Evolutionary conservation across 2,329 filamentous ascomycete species (phyloP).

Genomic region (Fusarium sp.): DNA sequence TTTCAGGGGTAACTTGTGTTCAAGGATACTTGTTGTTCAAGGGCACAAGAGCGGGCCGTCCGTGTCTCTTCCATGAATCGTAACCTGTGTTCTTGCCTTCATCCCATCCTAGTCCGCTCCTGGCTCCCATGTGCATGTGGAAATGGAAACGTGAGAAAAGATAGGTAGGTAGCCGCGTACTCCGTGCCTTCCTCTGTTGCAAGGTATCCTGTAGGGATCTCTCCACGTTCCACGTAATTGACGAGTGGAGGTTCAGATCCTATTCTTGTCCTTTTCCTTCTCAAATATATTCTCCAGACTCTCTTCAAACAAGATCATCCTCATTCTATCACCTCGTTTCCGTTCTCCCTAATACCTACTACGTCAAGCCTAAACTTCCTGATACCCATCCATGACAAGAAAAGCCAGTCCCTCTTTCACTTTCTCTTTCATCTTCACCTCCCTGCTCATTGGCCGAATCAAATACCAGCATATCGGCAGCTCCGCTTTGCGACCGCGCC

Average conservation of each 20-base stretch:
- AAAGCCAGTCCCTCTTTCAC: slow-evolving; percentile 12
- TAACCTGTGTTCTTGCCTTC: slow-evolving; percentile 19
- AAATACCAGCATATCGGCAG: slow-evolving; percentile 26
- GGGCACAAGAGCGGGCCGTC: slow-evolving; percentile 9
- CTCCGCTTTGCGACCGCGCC: slow-evolving; percentile 37
- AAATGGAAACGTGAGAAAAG: slow-evolving; percentile 1
- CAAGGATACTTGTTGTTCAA: slow-evolving; percentile 22
- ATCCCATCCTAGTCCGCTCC: slow-evolving; percentile 2
- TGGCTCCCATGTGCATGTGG: background rate
- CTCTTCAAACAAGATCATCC: slow-evolving; percentile 6
- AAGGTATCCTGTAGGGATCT: slow-evolving; percentile 30
- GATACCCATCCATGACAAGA: slow-evolving; percentile 25
- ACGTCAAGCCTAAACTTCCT: slow-evolving; percentile 16
- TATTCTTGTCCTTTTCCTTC: slow-evolving; percentile 3
- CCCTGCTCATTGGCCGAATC: slow-evolving; percentile 27
- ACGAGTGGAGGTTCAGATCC: slow-evolving; percentile 16
- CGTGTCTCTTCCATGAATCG: slow-evolving; percentile 32
- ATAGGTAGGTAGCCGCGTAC: slow-evolving; percentile 20
- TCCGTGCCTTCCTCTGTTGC: slow-evolving; percentile 31
- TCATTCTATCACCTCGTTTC: slow-evolving; percentile 12
- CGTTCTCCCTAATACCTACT: slow-evolving; percentile 9
- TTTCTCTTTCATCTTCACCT: slow-evolving; percentile 16
- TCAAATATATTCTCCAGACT: background rate
- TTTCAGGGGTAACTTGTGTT: slow-evolving; percentile 34
- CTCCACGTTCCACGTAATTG: slow-evolving; percentile 43